A percentile compares a stretch with the other conserved stretches of the same genome.
These are phyloP conservation scores for Triangularia setosa DNA, from an alignment of 2,329 filamentous ascomycete species.

Conservation along the genomic window DNA sequence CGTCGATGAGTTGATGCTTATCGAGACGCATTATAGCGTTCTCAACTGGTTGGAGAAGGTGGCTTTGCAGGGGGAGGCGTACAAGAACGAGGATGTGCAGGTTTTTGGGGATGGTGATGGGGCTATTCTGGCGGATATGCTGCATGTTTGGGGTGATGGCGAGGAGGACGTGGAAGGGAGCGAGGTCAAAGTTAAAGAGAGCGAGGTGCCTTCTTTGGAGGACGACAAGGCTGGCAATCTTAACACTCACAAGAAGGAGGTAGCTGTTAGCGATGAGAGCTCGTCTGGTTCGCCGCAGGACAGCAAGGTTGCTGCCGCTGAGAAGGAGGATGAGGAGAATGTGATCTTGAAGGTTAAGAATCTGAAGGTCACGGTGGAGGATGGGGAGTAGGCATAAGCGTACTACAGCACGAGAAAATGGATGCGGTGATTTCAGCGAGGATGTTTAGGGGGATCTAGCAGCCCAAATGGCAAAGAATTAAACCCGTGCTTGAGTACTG, in stretches of 20 bases:
- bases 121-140: conserved; percentile 6
- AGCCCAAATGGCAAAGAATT: too few species aligned
- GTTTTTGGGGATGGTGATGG: conserved; percentile 15
- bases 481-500: too few species aligned
- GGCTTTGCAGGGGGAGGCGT: conserved; percentile 21
- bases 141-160: background rate
- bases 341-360: background rate
- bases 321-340: conserved; percentile 1
- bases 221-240: background rate
- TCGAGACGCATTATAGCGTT: conserved; percentile 33
- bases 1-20: conserved; percentile 60
- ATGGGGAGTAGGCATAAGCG: background rate
- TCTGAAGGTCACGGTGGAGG: background rate
- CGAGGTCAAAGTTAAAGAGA: background rate
- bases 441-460: too few species aligned
- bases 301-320: background rate
- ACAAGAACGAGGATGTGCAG: conserved; percentile 25
- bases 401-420: background rate
- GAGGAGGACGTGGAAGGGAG: background rate
- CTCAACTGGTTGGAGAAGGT: conserved; percentile 29
- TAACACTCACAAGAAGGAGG: background rate
- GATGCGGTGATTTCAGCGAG: background rate
- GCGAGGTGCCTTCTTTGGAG: background rate
- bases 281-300: background rate
- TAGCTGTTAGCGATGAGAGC: background rate